A percentile compares a stretch with the other conserved stretches of the same genome.
These are phyloP conservation scores for Solanum clarkiae DNA, from an alignment of 257 asterid species.

Conservation along the genomic window DNA sequence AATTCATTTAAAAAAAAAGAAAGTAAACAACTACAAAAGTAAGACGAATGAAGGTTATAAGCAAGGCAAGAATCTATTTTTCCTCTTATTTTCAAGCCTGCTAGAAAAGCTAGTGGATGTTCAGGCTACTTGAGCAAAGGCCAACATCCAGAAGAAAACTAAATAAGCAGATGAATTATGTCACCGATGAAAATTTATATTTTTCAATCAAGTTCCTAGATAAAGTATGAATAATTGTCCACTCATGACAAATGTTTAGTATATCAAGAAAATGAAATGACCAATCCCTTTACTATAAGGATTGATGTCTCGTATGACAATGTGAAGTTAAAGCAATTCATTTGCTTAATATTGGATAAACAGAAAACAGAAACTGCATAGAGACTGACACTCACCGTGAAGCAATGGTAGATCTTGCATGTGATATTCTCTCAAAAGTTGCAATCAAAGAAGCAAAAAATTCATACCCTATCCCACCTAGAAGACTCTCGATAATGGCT, in stretches of 20 bases:
- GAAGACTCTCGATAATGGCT: conserved; percentile 49
- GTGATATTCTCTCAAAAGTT: conserved; percentile 56
- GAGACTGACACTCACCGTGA: conserved; percentile 33
- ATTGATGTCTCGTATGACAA: not conserved
- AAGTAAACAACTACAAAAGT: not conserved
- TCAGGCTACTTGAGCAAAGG: not conserved
- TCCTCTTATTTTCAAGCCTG: not conserved
- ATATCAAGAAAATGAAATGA: not conserved
- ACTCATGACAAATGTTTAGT: not conserved
- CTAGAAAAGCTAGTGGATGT: not conserved
- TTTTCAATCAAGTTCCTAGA: not conserved
- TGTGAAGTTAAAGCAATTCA: not conserved
- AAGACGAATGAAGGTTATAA: not conserved
- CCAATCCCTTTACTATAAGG: not conserved
- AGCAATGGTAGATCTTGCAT: conserved; percentile 53
- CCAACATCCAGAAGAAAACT: not conserved
- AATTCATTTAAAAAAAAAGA: not conserved
- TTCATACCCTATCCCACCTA: conserved; percentile 72
- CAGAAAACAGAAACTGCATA: not conserved
- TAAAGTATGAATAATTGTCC: not conserved
- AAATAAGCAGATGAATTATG: not conserved
- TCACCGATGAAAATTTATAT: not conserved
- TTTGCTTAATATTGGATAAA: not conserved
- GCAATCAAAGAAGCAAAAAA: conserved; percentile 76
- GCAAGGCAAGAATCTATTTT: not conserved